Evolutionary conservation across 331 rosid species (phyloP), one percentile per base, ranked within the genome.

Genomic region (Quercus lobata): DNA sequence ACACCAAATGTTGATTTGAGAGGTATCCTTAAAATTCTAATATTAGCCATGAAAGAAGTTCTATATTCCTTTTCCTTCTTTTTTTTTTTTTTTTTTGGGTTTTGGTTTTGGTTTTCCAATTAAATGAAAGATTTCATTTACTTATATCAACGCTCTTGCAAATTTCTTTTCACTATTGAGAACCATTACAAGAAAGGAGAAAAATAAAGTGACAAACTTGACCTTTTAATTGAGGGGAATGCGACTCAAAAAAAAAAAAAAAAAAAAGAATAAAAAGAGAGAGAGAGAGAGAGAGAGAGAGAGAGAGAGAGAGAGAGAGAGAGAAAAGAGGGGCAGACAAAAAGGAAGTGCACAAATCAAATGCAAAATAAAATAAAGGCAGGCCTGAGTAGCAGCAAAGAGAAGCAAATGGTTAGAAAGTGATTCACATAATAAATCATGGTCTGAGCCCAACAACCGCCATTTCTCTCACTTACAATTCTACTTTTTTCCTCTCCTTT

Each of bases 381-480:
- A 72, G 35, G 34, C 41, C 41, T 6, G 8, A 9, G 46, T 62
- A 29, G 37, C 44, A 79, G 71, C 9, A 78, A 82, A 73, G 72
- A 83, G 44, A 71, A 80, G 86, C 73, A 88, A 84, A 85, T 82
- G 87, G 87, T 49, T 79, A 73, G 82, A 79, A 76, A 82, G 91
- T 88, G 88, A 30, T 63, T 84, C 83, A 80, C 80, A 71, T 79
- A 62, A 78, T 79, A 74, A 88, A 84, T 86, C 57, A 85, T 83
- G 86, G 76, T 69, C 74, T 78, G 87, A 88, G 76, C 86, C 89
- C 89, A 83, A 87, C 85, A 87, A 79, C 80, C 82, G 63, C 85
- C 83, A 83, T 76, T 52, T 58, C 76, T 80, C 53, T 76, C 62
- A 63, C 61, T 52, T 22, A 41, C 3, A 41, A 41, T 8, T 41